Evolutionary conservation across 176 grass and related monocot genomes (phyloP).

Genomic region (Aegilops longissima): DNA sequence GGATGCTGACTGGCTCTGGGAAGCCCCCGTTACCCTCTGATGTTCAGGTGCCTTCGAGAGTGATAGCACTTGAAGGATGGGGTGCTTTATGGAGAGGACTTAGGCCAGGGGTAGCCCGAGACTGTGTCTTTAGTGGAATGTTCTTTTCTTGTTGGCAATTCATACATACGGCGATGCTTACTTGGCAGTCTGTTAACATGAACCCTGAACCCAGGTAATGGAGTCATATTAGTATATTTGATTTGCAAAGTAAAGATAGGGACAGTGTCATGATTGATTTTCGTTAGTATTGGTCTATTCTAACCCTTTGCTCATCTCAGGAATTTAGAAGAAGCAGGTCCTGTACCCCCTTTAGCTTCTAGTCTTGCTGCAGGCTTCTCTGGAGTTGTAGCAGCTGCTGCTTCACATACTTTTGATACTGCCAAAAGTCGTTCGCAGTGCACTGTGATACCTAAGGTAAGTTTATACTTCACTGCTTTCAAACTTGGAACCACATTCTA

Average conservation of each 20-base stretch:
- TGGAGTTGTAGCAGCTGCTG: constrained; percentile 66
- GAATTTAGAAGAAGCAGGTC: constrained; percentile 71
- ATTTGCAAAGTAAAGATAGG: constrained; percentile 17
- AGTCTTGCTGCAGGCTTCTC: constrained; percentile 85
- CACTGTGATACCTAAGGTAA: constrained; percentile 83
- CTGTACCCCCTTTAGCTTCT: constrained; percentile 65
- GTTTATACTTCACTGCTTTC: not conserved
- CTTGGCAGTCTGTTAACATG: constrained; percentile 75
- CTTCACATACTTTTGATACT: constrained; percentile 91
- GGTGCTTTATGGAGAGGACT: constrained; percentile 88
- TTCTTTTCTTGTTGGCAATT: constrained; percentile 98
- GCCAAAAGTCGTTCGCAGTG: constrained; percentile 87
- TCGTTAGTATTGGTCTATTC: constrained; percentile 2
- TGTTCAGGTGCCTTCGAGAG: constrained; percentile 63
- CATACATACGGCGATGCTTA: constrained; percentile 74
- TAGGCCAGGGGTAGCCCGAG: constrained; percentile 70
- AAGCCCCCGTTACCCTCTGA: constrained; percentile 80
- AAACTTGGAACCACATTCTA: constrained; percentile 3
- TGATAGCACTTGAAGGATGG: constrained; percentile 87
- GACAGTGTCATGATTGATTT: not conserved
- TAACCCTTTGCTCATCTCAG: constrained; percentile 41
- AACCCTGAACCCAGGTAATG: constrained; percentile 74
- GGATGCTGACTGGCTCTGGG: constrained; percentile 91
- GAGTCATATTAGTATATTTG: not conserved
- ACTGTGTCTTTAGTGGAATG: constrained; percentile 82